Conservation (phyloP, 2,329 filamentous ascomycete species). For the Geoglossum cookeanum region DNA sequence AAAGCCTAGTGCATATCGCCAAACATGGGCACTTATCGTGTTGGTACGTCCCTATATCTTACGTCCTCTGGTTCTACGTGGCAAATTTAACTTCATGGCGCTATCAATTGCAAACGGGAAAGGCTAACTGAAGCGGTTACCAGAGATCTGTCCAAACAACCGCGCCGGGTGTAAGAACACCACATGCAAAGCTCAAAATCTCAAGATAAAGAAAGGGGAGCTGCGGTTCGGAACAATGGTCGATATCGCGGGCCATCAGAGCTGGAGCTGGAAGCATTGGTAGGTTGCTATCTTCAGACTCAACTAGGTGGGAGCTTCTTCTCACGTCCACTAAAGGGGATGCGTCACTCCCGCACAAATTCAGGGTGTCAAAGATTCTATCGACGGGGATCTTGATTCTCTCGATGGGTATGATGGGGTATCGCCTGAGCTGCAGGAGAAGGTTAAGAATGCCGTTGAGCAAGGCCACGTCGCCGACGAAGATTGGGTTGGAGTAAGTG, state of each 20-base stretch:
- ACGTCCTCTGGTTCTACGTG: neutral
- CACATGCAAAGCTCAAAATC: slow-evolving; percentile 47
- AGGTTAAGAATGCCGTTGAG: slow-evolving; percentile 50
- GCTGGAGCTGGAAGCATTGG: slow-evolving; percentile 77
- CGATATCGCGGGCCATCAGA: slow-evolving; percentile 36
- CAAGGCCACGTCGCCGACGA: slow-evolving; percentile 67
- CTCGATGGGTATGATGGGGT: slow-evolving; percentile 74
- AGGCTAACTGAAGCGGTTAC: neutral
- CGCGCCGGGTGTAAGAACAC: slow-evolving; percentile 57
- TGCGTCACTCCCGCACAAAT: slow-evolving; percentile 68
- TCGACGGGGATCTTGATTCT: slow-evolving; percentile 39
- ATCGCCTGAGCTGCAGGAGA: slow-evolving; percentile 46
- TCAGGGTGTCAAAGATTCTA: slow-evolving; percentile 39
- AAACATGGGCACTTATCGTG: slow-evolving; percentile 11
- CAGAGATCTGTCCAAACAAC: slow-evolving; percentile 51
- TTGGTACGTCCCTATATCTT: slow-evolving; percentile 12
- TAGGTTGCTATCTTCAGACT: slow-evolving; percentile 24
- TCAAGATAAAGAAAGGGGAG: slow-evolving; percentile 64
- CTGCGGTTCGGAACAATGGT: slow-evolving; percentile 62
- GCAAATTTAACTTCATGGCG: neutral
- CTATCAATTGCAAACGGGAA: neutral
- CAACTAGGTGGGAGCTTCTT: neutral
- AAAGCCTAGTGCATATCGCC: neutral
- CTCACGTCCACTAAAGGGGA: slow-evolving; percentile 40
- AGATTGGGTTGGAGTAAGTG: slow-evolving; percentile 73